Base-by-base conservation (phyloP, 2,329 filamentous ascomycete genomes). In the Phoma sp. region DNA sequence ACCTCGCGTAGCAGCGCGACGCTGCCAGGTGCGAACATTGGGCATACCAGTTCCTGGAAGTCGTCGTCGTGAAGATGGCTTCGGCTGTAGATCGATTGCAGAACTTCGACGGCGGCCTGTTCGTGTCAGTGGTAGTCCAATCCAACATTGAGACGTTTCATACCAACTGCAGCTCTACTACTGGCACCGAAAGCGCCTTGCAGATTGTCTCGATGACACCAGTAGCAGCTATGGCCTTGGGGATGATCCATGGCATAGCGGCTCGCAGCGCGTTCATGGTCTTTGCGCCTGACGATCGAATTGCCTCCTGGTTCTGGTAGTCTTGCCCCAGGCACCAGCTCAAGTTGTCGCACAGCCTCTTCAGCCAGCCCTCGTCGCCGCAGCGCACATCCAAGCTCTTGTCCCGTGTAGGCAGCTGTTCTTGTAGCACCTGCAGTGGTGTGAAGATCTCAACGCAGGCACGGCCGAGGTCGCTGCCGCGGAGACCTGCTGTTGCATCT, bases 371-470 rank as follows among this genome's bases (percentile, higher is more conserved):
- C 63, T 96, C 91, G 36, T 88, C 81, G 13, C 90, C 92, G 71
- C 80, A 89, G 35, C 94, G 87, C 51, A 96, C 85, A 47, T 88
- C 84, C 24, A 88, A 81, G 41, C 83, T 85, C 35, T 84, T 81
- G 61, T 91, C 88, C 63, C 92, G 83, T 65, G 88, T 87, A 10
- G 91, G 88, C 67, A 92, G 91, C 22, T 89, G 83, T 61, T 96
- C 89, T 58, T 85, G 78, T 51, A 96, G 85, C 19, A 96, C 88
- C 1, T 81, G 78, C 22, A 85, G 82, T 1, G 95, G 92, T 0
- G 93, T 96, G 74, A 96, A 96, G 58, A 98, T 92, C 74, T 98
- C 95, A 58, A 98, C 91, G 69, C 95, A 90, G 10, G 91, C 91
- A 72, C 92, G 90, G 72, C 92, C 96, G 58, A 99, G 84, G 51